These are phyloP conservation scores for Lonicera japonica DNA, from an alignment of 129 eudicot species.

Conservation along the genomic window DNA sequence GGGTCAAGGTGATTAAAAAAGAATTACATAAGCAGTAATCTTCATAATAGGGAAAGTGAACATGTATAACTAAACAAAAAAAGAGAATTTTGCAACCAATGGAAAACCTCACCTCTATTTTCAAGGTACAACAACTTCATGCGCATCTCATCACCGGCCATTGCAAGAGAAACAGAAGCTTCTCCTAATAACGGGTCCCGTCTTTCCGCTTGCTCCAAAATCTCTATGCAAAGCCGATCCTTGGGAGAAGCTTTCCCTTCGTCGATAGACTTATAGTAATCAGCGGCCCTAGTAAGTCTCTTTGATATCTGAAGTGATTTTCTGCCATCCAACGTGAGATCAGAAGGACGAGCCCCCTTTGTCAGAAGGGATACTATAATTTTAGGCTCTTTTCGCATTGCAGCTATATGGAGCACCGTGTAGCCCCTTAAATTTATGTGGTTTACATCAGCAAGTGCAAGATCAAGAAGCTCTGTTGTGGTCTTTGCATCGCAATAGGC, in stretches of 20 bases:
- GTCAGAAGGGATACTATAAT: slow-evolving; percentile 90
- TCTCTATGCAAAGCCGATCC: slow-evolving; percentile 94
- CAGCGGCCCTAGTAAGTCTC: slow-evolving; percentile 73
- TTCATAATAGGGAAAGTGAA: neutral
- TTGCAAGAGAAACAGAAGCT: slow-evolving; percentile 89
- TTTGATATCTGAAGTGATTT: slow-evolving; percentile 83
- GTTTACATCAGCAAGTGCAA: slow-evolving; percentile 84
- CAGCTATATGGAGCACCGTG: slow-evolving; percentile 83
- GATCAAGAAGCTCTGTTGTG: slow-evolving; percentile 84
- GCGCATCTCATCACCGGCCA: slow-evolving; percentile 87
- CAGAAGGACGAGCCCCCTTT: slow-evolving; percentile 86
- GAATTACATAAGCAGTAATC: neutral
- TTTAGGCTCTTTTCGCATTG: slow-evolving; percentile 86
- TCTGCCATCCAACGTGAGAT: slow-evolving; percentile 74
- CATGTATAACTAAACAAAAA: neutral
- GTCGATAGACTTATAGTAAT: slow-evolving; percentile 56
- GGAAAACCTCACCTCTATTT: slow-evolving; percentile 59
- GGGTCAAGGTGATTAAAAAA: too few species aligned
- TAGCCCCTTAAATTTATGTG: slow-evolving; percentile 61
- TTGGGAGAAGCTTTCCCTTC: slow-evolving; percentile 62
- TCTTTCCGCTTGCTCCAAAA: slow-evolving; percentile 94
- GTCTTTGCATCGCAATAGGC: slow-evolving; percentile 92
- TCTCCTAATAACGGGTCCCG: slow-evolving; percentile 93
- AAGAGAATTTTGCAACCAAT: neutral
- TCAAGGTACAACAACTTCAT: slow-evolving; percentile 73